Conservation (phyloP, 148 eudicot species). For the Camellia japonica region DNA sequence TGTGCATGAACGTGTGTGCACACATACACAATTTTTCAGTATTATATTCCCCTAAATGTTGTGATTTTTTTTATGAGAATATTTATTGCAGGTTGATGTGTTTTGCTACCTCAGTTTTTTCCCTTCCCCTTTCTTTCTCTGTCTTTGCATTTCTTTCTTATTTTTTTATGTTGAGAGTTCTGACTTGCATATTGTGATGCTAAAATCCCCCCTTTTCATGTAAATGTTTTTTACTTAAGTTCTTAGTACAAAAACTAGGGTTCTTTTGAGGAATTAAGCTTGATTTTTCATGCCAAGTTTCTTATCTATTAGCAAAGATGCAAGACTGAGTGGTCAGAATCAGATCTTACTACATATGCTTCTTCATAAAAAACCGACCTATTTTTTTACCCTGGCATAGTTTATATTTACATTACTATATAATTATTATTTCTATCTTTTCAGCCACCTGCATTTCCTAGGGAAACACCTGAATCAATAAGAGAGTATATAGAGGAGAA, state of each 20-base stretch:
- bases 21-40: too few relatives aligned
- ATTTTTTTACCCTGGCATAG: background rate
- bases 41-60: background rate
- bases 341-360: background rate
- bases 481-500: conserved; percentile 68
- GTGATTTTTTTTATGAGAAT: too few relatives aligned
- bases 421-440: conserved; percentile 12
- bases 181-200: background rate
- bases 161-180: background rate
- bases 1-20: too few relatives aligned
- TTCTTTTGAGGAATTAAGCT: background rate
- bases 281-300: background rate
- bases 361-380: background rate
- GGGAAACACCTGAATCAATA: conserved; percentile 75
- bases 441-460: conserved; percentile 95
- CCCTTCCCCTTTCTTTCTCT: background rate
- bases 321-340: background rate
- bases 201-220: background rate
- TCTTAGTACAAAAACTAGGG: background rate
- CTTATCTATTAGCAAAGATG: conserved; percentile 10
- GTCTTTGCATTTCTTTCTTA: background rate
- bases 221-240: background rate
- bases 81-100: background rate
- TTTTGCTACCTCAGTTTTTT: background rate
- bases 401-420: background rate